Conservation (phyloP, 495 filamentous ascomycete genomes). For the Physcia stellaris region DNA sequence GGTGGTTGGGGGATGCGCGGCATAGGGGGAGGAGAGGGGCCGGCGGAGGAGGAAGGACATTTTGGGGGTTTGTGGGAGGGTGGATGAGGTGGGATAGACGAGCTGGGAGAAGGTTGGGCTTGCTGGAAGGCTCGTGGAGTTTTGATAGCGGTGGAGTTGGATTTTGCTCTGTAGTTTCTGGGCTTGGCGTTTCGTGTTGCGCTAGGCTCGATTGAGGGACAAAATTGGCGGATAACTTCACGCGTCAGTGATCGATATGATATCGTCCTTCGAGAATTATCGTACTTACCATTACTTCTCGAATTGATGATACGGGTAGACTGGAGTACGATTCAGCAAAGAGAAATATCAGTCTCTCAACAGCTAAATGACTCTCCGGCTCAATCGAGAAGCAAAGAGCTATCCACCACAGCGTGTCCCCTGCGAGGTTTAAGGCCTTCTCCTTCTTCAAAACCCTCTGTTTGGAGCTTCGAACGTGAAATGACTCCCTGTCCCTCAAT, state of each 20-base stretch:
- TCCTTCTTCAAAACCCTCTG: no score
- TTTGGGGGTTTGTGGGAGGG: conserved; percentile 6
- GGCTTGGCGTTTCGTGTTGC: background rate
- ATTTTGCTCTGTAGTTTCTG: background rate
- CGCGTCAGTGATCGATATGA: background rate
- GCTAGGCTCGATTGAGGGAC: background rate
- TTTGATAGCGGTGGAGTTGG: background rate
- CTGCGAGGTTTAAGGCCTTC: no score
- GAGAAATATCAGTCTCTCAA: no score
- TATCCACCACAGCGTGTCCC: no score
- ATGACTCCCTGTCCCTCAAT: no score
- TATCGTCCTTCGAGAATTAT: no score
- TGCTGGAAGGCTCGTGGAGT: conserved; percentile 8
- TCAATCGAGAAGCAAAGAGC: no score
- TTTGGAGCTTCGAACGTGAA: no score
- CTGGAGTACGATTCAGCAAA: no score
- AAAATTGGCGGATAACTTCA: background rate
- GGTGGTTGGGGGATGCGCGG: conserved; percentile 29
- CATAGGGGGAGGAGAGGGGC: conserved; percentile 23
- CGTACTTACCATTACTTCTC: no score
- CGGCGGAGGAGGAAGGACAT: conserved; percentile 5
- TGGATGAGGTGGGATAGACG: conserved; percentile 1
- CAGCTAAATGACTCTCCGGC: no score
- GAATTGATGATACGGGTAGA: no score
- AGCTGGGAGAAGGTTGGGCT: conserved; percentile 1